Evolutionary conservation across 129 eudicot genomes (phyloP).

Genomic region (Escallonia rubra): DNA sequence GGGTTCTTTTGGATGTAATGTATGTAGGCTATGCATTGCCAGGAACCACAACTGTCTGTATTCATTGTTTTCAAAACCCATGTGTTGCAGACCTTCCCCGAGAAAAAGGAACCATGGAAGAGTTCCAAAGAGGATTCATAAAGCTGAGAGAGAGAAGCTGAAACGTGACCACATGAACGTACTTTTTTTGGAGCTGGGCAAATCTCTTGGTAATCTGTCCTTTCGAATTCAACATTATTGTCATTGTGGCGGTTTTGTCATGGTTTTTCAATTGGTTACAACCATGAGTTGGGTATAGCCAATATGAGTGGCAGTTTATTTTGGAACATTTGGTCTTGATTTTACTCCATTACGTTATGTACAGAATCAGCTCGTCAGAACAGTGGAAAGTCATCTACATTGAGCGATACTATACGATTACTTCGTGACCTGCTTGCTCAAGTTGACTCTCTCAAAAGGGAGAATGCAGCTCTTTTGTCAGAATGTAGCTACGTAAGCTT

Average conservation of each 20-base stretch:
- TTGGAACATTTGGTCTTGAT: not conserved
- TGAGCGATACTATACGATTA: conserved; percentile 53
- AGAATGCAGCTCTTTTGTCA: conserved; percentile 58
- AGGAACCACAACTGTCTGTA: too few relatives aligned
- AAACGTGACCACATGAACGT: conserved; percentile 78
- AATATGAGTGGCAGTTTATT: not conserved
- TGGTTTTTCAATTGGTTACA: not conserved
- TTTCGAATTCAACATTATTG: not conserved
- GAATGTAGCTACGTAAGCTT: conserved; percentile 77
- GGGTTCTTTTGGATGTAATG: too few relatives aligned
- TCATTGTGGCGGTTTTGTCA: not conserved
- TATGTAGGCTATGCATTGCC: too few relatives aligned
- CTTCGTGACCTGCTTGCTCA: conserved; percentile 50
- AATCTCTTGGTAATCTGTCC: conserved; percentile 40
- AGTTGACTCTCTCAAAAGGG: conserved; percentile 65
- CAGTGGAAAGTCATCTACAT: conserved; percentile 64
- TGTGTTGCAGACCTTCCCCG: conserved; percentile 20
- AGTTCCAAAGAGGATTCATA: conserved; percentile 55
- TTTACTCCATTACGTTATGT: conserved; percentile 1
- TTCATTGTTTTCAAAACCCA: too few relatives aligned
- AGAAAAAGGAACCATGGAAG: conserved; percentile 44
- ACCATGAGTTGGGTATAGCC: too few relatives aligned
- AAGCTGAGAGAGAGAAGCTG: conserved; percentile 84
- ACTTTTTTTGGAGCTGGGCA: conserved; percentile 45
- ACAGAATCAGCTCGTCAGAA: conserved; percentile 44